phyloP scores from a whole-genome alignment of 345 rosid genomes.

The Corchorus capsularis region DNA sequence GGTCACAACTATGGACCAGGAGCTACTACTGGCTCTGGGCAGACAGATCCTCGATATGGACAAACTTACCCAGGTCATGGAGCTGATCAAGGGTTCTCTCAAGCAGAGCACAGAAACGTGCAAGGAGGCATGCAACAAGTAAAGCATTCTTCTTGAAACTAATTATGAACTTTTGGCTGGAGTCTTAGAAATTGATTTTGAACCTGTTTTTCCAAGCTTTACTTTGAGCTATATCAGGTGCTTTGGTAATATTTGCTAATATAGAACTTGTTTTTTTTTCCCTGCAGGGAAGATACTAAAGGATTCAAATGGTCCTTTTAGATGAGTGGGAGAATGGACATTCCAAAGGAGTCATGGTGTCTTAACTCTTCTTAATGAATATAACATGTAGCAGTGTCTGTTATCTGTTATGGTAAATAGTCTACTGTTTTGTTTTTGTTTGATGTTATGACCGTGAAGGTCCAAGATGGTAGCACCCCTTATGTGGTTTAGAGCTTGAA shows the following conservation, averaged over 20 bases:
- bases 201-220: not conserved
- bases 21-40: constrained; percentile 34
- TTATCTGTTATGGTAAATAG: constrained; percentile 18
- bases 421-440: not conserved
- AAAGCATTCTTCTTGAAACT: constrained; percentile 20
- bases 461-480: not conserved
- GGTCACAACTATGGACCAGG: constrained; percentile 11
- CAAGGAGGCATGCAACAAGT: constrained; percentile 50
- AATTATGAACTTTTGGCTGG: not conserved
- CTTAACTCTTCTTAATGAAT: not conserved
- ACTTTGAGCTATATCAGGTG: not conserved
- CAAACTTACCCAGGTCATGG: constrained; percentile 30
- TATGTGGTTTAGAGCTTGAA: not conserved
- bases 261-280: not conserved
- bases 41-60: constrained; percentile 27
- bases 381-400: not conserved
- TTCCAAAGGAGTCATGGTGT: not conserved
- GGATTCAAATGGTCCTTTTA: not conserved
- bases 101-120: constrained; percentile 39
- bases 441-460: not conserved
- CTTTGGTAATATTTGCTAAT: not conserved
- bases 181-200: not conserved
- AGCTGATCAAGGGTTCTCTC: constrained; percentile 33
- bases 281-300: constrained; percentile 43
- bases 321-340: not conserved